phyloP scores from a whole-genome alignment of 2,329 filamentous ascomycete species.

The Biscogniauxia marginata region DNA sequence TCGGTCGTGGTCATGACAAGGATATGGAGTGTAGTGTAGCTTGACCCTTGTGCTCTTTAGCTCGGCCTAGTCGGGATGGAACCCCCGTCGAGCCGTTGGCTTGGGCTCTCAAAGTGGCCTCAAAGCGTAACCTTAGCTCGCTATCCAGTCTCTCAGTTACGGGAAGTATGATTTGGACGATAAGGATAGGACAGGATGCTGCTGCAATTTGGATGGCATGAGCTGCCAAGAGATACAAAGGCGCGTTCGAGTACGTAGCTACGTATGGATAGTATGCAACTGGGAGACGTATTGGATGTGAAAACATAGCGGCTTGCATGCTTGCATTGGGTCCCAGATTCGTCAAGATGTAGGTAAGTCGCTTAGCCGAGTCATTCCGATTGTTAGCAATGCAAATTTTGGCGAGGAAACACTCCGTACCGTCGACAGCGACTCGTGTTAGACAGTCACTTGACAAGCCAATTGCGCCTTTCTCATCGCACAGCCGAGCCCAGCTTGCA shows the following conservation, averaged over 20 bases:
- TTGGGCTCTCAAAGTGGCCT: constrained; percentile 11
- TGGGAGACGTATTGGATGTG: not conserved
- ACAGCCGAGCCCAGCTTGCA: not conserved
- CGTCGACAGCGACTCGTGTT: not conserved
- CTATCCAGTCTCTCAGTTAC: no score
- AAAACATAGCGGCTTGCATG: not conserved
- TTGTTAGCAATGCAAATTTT: not conserved
- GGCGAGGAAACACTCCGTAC: not conserved
- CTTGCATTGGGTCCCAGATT: not conserved
- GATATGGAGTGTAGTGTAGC: constrained; percentile 8
- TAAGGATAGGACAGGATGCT: not conserved
- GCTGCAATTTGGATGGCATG: not conserved
- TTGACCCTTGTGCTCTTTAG: constrained; percentile 17
- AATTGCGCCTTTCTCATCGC: not conserved
- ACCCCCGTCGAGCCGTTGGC: constrained; percentile 18
- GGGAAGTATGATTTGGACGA: no score
- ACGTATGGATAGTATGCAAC: not conserved
- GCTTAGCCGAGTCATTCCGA: no score
- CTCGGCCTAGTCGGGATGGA: not conserved
- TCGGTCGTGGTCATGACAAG: constrained; percentile 5
- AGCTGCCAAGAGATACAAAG: not conserved
- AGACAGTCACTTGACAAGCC: not conserved
- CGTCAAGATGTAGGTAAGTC: not conserved
- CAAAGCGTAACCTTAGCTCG: not conserved
- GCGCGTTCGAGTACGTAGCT: no score